Evolutionary conservation across 2,329 filamentous ascomycete species (phyloP).

Genomic region (Arthroderma sp.): DNA sequence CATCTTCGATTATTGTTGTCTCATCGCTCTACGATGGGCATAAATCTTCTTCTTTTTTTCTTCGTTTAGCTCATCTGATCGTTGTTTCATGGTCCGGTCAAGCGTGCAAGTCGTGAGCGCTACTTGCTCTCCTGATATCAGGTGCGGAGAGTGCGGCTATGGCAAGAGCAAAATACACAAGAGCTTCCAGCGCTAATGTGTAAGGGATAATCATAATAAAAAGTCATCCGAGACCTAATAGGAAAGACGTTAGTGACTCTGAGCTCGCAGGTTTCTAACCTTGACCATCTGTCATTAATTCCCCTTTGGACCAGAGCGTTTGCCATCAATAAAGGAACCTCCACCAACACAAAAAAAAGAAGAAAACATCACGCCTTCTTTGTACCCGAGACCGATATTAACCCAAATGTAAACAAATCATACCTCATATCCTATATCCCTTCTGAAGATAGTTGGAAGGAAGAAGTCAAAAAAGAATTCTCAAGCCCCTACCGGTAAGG

Average conservation of each 20-base stretch:
- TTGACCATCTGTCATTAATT: neutral
- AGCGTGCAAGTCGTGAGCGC: neutral
- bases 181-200: conserved; percentile 3
- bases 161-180: conserved; percentile 4
- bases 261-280: neutral
- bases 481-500: conserved; percentile 11
- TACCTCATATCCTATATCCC: neutral
- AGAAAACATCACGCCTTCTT: neutral
- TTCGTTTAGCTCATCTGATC: neutral
- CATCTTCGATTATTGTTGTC: neutral
- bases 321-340: neutral
- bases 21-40: conserved; percentile 1
- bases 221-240: neutral
- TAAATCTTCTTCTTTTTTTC: neutral
- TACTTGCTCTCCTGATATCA: neutral
- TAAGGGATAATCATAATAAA: neutral
- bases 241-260: neutral
- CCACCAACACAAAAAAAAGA: neutral
- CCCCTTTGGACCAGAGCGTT: neutral
- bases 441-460: neutral
- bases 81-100: neutral
- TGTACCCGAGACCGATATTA: neutral
- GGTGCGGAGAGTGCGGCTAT: neutral
- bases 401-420: neutral
- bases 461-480: neutral